Percentiles rank a stretch among this genome's conserved stretches.
phyloP scores from a whole-genome alignment of 192 early-diverging fungal genomes.

The Coemansia javaensis region DNA sequence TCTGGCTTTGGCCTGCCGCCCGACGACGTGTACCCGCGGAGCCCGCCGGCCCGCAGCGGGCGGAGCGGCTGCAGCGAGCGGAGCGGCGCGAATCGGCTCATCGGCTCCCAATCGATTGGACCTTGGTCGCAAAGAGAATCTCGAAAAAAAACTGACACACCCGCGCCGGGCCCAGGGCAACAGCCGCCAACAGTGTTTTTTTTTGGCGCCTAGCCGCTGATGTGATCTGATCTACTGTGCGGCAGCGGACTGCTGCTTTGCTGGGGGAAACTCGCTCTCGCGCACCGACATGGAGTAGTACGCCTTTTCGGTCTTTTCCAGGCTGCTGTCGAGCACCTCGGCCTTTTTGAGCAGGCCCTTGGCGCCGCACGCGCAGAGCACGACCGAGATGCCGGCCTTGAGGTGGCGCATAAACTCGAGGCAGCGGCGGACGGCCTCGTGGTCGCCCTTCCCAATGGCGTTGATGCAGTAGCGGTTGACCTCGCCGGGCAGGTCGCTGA shows the following conservation, averaged over 20 bases:
- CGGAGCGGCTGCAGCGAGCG: too few relatives aligned
- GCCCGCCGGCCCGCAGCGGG: too few relatives aligned
- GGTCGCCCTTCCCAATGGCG: conserved; percentile 47
- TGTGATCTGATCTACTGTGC: not conserved
- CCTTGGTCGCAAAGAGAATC: too few relatives aligned
- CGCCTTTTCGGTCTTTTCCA: conserved; percentile 42
- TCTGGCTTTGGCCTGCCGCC: too few relatives aligned
- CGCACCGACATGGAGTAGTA: conserved; percentile 46
- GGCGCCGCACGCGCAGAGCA: conserved; percentile 6
- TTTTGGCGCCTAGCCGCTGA: too few relatives aligned
- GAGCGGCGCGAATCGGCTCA: too few relatives aligned
- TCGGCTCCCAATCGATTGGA: too few relatives aligned
- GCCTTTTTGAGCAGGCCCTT: conserved; percentile 36
- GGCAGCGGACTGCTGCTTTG: too few relatives aligned
- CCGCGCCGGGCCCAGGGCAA: too few relatives aligned
- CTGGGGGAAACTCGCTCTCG: conserved; percentile 15
- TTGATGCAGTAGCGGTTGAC: conserved; percentile 59
- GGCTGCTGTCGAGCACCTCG: conserved; percentile 34
- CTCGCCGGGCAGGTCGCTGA: conserved; percentile 58
- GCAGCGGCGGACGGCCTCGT: conserved; percentile 31
- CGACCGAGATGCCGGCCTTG: conserved; percentile 35
- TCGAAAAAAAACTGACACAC: too few relatives aligned
- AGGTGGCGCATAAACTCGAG: conserved; percentile 44
- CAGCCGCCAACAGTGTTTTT: not conserved
- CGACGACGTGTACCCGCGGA: too few relatives aligned